phyloP scores from a whole-genome alignment of 2,329 filamentous ascomycete species.

The Geosmithia putterillii region DNA sequence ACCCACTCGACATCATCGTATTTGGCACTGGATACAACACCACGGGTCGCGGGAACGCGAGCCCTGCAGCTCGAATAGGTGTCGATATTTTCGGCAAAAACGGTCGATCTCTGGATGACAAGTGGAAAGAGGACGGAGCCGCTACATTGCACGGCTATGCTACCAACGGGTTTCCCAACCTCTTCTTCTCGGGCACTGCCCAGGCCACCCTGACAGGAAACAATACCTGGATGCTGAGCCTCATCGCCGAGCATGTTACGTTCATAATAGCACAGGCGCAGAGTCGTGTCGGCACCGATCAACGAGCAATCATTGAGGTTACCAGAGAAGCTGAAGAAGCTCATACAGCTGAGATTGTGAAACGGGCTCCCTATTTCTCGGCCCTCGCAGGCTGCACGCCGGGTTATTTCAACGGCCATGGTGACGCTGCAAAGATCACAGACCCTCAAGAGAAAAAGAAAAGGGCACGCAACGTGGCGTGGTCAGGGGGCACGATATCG shows the following conservation, averaged over 20 bases:
- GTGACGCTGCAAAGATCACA: neutral
- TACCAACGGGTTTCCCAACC: slow-evolving; percentile 38
- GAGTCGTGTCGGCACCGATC: slow-evolving; percentile 6
- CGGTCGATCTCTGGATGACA: slow-evolving; percentile 25
- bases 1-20: slow-evolving; percentile 4
- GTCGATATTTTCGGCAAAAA: slow-evolving; percentile 28
- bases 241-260: slow-evolving; percentile 25
- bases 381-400: slow-evolving; percentile 5
- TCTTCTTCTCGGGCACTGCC: slow-evolving; percentile 32
- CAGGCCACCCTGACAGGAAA: slow-evolving; percentile 28
- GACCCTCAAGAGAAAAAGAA: neutral
- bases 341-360: slow-evolving; percentile 17
- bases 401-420: slow-evolving; percentile 2
- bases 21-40: slow-evolving; percentile 24
- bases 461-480: neutral
- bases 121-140: slow-evolving; percentile 27
- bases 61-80: slow-evolving; percentile 7
- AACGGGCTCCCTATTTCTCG: slow-evolving; percentile 1
- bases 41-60: slow-evolving; percentile 11
- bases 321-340: slow-evolving; percentile 26
- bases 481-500: neutral
- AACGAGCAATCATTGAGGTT: slow-evolving; percentile 24
- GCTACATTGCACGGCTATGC: slow-evolving; percentile 39
- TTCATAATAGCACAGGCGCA: slow-evolving; percentile 18
- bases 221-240: slow-evolving; percentile 21